Base-by-base conservation (phyloP, 2,329 filamentous ascomycete species). In the Tricladium varicosporioides region DNA sequence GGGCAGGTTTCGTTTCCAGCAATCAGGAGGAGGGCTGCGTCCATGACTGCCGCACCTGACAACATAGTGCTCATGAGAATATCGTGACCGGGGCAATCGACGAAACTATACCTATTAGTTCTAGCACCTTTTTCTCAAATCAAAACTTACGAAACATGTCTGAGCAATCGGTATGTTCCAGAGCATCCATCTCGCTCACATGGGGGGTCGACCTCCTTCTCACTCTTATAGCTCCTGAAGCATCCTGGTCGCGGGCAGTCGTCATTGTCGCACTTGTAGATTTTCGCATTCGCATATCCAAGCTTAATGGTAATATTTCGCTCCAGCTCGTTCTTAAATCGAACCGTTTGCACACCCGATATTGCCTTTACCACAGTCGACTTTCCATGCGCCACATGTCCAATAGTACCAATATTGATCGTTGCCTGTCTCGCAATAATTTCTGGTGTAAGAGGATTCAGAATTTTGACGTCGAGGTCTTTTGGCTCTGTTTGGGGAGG, bases 11-110 rank as follows among this genome's bases (percentile, higher is more conserved):
- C 94, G 79, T 99, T 99, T 74, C 94, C 94, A 61, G 94, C 94
- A 73, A 99, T 97, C 54, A 99, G 83, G 55, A 99, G 85, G 59
- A 99, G 84, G 15, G 94, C 94, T 64, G 94, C 94, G 77, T 99
- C 94, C 94, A 99, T 99, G 83, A 99, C 94, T 63, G 94, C 94
- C 69, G 94, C 94, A 71, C 94, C 94, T 72, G 94, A 99, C 82
- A 99, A 87, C 94, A 99, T 99, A 69, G 94, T 99, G 78, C 93
- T 97, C 94, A 99, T 99, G 75, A 99, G 92, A 92, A 99, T 99
- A 79, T 99, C 94, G 90, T 99, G 94, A 76, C 94, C 94, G 56
- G 94, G 94, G 82, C 94, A 97, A 76, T 97, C 94, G 67, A 97
- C 94, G 74, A 97, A 99, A 14, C 91, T 93, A 65, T 53, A 67